Percentiles rank a stretch among this genome's conserved stretches.
Evolutionary conservation across 768 basidiomycete species (phyloP).

Genomic region (Agaricus blazei): DNA sequence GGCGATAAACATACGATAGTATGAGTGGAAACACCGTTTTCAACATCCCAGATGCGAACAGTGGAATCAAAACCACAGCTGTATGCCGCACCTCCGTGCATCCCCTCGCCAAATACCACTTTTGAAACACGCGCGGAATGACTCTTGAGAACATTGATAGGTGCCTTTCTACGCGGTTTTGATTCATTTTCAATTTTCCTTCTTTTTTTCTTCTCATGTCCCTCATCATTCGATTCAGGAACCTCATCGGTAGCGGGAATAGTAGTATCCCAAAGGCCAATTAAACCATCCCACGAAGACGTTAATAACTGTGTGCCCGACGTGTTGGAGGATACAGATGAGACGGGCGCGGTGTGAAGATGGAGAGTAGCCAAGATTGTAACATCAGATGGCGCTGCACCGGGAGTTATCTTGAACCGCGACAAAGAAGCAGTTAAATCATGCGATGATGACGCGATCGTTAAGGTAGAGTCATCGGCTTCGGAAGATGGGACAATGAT

Average conservation of each 20-base stretch:
- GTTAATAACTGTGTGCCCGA: too few species aligned
- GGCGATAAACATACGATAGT: conserved; percentile 53
- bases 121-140: conserved; percentile 82
- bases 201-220: conserved; percentile 54
- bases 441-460: conserved; percentile 70
- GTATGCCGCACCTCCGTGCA: conserved; percentile 37
- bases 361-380: conserved; percentile 66
- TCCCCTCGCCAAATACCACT: conserved; percentile 42
- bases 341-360: neutral
- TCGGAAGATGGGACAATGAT: conserved; percentile 41
- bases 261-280: conserved; percentile 75
- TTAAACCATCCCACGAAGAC: conserved; percentile 32
- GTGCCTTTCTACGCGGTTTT: conserved; percentile 56
- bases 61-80: conserved; percentile 91
- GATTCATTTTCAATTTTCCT: conserved; percentile 44
- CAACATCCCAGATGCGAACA: conserved; percentile 83
- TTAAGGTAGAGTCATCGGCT: conserved; percentile 23
- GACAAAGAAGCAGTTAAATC: conserved; percentile 70
- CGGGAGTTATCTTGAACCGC: conserved; percentile 21
- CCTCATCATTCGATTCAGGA: conserved; percentile 28
- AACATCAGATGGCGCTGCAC: conserved; percentile 17
- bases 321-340: too few species aligned
- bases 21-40: conserved; percentile 62
- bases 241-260: conserved; percentile 66
- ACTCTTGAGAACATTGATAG: conserved; percentile 69